A percentile compares a stretch with the other conserved stretches of the same genome.
Conservation (phyloP, 306 rosid genomes). For the Vicia faba region DNA sequence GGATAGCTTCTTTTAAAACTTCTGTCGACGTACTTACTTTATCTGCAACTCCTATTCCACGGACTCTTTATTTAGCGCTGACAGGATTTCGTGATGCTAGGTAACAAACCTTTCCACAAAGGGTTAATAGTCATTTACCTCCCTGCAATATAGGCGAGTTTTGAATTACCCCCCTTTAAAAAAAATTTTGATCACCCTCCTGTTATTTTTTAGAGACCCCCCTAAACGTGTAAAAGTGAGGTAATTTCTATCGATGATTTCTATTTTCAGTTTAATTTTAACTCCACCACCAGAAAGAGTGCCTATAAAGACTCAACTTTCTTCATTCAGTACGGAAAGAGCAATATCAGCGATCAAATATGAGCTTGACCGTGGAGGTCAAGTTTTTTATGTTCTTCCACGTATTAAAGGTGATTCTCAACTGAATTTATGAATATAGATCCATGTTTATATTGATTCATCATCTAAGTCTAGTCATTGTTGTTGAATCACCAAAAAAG, state of each 20-base stretch:
- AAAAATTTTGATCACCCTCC: no score
- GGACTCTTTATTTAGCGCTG: slow-evolving; percentile 94
- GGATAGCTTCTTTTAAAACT: slow-evolving; percentile 90
- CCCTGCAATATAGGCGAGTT: no score
- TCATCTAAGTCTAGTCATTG: slow-evolving; percentile 22
- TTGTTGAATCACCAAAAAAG: neutral
- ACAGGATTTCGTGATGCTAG: slow-evolving; percentile 98
- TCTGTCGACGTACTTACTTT: slow-evolving; percentile 91
- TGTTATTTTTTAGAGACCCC: no score
- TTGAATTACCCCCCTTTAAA: no score
- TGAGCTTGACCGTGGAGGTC: slow-evolving; percentile 91
- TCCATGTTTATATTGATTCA: slow-evolving; percentile 10
- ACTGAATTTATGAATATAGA: slow-evolving; percentile 31
- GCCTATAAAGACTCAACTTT: slow-evolving; percentile 87
- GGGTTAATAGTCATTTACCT: no score
- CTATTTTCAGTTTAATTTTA: slow-evolving; percentile 77
- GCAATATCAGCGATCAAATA: slow-evolving; percentile 70
- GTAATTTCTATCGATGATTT: slow-evolving; percentile 31
- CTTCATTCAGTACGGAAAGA: slow-evolving; percentile 71
- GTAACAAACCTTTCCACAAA: slow-evolving; percentile 49
- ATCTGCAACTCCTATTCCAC: slow-evolving; percentile 95
- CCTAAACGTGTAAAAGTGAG: no score
- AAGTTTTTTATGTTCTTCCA: slow-evolving; percentile 91
- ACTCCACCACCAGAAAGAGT: slow-evolving; percentile 99
- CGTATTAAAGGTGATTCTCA: slow-evolving; percentile 78